A percentile compares a stretch with the other conserved stretches of the same genome.
Conservation (phyloP, 2,329 filamentous ascomycete species). For the Fusarium newnesense region DNA sequence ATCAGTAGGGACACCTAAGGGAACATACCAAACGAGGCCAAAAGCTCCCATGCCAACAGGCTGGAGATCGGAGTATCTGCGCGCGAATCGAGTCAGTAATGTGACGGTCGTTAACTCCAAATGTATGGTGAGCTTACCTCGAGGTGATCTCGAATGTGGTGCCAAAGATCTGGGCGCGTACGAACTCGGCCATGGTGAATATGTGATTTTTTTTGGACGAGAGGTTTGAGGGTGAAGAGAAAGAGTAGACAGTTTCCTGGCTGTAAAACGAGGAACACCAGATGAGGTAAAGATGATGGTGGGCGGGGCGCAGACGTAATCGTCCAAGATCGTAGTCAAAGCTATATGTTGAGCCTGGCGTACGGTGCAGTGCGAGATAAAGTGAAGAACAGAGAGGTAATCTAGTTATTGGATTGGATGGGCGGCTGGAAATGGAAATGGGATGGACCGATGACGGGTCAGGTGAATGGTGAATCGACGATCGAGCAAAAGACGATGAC, state of each 20-base stretch:
- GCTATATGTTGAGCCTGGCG: constrained; percentile 21
- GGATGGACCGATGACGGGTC: constrained; percentile 41
- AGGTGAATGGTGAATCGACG: constrained; percentile 40
- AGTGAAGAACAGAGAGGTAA: constrained; percentile 26
- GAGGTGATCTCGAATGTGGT: constrained; percentile 99
- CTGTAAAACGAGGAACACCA: constrained; percentile 27
- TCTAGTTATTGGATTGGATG: constrained; percentile 29
- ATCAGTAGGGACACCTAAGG: constrained; percentile 10
- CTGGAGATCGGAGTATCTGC: constrained; percentile 95
- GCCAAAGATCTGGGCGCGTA: constrained; percentile 98
- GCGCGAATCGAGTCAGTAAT: constrained; percentile 22
- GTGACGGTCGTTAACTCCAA: neutral
- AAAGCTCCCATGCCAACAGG: constrained; percentile 99
- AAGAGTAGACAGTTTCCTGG: constrained; percentile 24
- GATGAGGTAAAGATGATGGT: constrained; percentile 22
- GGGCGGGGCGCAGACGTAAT: constrained; percentile 34
- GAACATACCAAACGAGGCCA: constrained; percentile 89
- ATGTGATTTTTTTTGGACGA: constrained; percentile 18
- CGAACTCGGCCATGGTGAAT: constrained; percentile 94
- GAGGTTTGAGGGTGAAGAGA: constrained; percentile 5
- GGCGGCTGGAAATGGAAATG: constrained; percentile 31
- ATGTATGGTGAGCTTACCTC: constrained; percentile 67
- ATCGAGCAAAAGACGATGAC: constrained; percentile 35
- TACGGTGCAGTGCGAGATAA: constrained; percentile 24
- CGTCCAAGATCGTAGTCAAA: constrained; percentile 23